phyloP scores from a whole-genome alignment of 139 green algal genomes.

The Chlorella sorokiniana region DNA sequence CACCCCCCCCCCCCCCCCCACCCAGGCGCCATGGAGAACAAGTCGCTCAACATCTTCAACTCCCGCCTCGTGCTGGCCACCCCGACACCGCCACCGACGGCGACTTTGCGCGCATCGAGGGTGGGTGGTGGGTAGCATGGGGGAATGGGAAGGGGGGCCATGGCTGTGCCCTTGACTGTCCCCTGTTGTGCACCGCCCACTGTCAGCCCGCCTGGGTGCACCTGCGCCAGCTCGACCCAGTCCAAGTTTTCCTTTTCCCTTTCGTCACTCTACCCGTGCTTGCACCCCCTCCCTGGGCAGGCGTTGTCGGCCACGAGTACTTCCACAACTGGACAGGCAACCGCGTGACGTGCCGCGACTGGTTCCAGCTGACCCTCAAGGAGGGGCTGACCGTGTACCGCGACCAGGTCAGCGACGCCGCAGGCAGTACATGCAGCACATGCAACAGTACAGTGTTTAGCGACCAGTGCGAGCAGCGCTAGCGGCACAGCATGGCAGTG shows the following conservation, averaged over 20 bases:
- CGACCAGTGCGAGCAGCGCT: too few relatives aligned
- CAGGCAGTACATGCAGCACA: neutral
- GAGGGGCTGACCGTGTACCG: constrained; percentile 98
- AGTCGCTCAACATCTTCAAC: constrained; percentile 98
- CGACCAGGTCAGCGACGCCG: constrained; percentile 63
- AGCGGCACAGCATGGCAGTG: too few relatives aligned
- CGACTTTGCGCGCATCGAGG: constrained; percentile 94
- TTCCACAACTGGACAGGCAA: constrained; percentile 99
- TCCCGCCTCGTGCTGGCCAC: constrained; percentile 88
- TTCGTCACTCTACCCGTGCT: neutral
- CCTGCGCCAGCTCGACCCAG: too few relatives aligned
- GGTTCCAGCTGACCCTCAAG: constrained; percentile 98
- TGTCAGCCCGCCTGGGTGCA: neutral
- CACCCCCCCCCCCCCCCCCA: neutral
- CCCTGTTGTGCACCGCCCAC: neutral
- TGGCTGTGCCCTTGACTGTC: too few relatives aligned
- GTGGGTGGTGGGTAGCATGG: constrained; percentile 67
- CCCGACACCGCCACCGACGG: constrained; percentile 90
- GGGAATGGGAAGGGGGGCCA: neutral
- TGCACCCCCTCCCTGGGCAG: constrained; percentile 41
- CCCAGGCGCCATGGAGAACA: constrained; percentile 95
- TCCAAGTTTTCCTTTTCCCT: neutral
- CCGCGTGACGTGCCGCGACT: constrained; percentile 95
- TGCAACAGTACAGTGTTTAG: too few relatives aligned
- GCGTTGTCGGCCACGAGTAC: constrained; percentile 70